Base-by-base conservation (phyloP, 345 rosid genomes). In the Populus simonii region DNA sequence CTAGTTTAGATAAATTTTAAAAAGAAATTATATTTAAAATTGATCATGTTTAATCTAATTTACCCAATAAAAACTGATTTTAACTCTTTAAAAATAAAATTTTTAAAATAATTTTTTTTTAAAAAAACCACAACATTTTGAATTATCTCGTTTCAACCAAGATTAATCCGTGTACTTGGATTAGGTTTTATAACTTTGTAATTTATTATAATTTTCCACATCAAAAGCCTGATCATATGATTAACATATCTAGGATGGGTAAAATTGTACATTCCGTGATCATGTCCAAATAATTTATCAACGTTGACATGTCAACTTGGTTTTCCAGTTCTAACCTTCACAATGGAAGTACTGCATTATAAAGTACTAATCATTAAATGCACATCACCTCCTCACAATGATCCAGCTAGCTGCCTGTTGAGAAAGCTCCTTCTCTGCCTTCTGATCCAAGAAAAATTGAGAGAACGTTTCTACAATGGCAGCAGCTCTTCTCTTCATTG, bases 401-500 rank as follows among this genome's bases (percentile, higher is more conserved):
- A 84, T 82, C 85, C 83, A 84, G 69, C 77, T 27, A 80, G 69
- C 75, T 27, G 70, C 31, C 43, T 13, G 27, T 4, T 1, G 47
- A 73, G 8, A 43, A 29, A 41, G 17, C 47, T 66, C 47, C 12
- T n/a, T 75, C 77, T 49, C 80, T 74, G 18, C 70, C 39, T 66
- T 3, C 11, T 49, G 45, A 41, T 41, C 9, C 74, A 66, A 74
- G 18, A 72, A 65, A 78, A 84, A 79, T 74, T 77, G 81, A 83
- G 86, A 79, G 68, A 66, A 78, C 74, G 71, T 72, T 63, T 85
- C 84, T 84, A 76, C 81, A 33, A 79, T 83, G 88, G 82, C 78
- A 9, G 72, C 77, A 9, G 72, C 77, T 53, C 80, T 86, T 73
- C 71, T 85, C 59, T 75, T 79, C 85, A 66, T 75, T 49, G 78